Base-by-base conservation (phyloP, 169 alveolate genomes). In the Plasmodium ovale region DNA sequence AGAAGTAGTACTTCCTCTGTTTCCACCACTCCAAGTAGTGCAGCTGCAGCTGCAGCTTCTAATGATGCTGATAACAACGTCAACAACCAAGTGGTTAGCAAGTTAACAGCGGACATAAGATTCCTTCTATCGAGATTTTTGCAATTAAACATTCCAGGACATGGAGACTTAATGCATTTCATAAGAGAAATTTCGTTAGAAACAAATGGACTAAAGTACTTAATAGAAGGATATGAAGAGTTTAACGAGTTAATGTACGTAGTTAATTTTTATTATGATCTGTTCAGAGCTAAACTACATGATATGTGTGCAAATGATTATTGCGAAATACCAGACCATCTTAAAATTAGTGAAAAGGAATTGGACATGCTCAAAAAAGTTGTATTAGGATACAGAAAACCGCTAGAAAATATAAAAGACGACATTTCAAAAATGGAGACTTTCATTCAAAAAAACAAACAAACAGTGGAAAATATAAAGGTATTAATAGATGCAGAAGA, bases 161-260 rank as follows among this genome's bases (percentile, higher is more conserved):
- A 54, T 27, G 19, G 1, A 2, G 5, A 60, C 10, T 77, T 77
- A 67, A 12, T 49, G 4, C 31, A 44, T 35, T 21, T 33, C 14
- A 77, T 77, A 31, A 39, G 21, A 10, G 27, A 5, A 21, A 6
- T 77, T 6, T 19, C 4, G 37, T 1, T 25, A 21, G 9, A 59
- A 1, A 0, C 0, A n/a, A 19, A 44, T 77, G 88, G 88, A 12
- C 12, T 77, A 37, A 42, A 59, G 44, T 77, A 77, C n/a, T 53
- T 77, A 60, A 54, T 77, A 51, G 88, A 77, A 53, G 39, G 77
- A 29, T 60, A 77, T 54, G 88, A 77, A 23, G 88, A 77, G 62
- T 60, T 77, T 37, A 62, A 77, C 6, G 77, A 49, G 62, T 39
- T 77, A 53, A 60, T 77, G 74, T 37, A 77, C 47, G 47, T 25